A percentile compares a stretch with the other conserved stretches of the same genome.
Evolutionary conservation across 306 rosid genomes (phyloP).

Genomic region (Crotalaria pallida): DNA sequence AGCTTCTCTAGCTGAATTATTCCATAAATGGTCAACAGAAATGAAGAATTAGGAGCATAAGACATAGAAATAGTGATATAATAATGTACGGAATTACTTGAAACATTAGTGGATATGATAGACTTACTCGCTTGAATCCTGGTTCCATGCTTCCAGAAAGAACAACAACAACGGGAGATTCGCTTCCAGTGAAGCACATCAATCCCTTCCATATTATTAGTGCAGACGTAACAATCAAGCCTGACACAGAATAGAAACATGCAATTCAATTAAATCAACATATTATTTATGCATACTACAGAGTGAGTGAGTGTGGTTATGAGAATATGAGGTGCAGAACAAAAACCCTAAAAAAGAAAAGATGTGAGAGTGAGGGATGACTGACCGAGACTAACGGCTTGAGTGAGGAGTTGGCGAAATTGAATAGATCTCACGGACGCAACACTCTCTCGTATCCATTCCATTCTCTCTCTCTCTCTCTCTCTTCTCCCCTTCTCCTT

Average conservation of each 20-base stretch:
- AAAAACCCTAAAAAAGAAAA: neutral
- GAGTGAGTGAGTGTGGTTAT: too few species aligned
- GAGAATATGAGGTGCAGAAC: too few species aligned
- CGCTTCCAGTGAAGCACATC: slow-evolving; percentile 73
- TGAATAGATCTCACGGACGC: slow-evolving; percentile 77
- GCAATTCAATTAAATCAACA: neutral
- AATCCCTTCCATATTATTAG: slow-evolving; percentile 80
- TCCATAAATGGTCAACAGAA: neutral
- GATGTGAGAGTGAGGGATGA: neutral
- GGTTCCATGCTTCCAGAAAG: slow-evolving; percentile 99
- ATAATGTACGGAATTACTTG: neutral
- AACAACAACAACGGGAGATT: slow-evolving; percentile 92
- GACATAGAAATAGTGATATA: neutral
- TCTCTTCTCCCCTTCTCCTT: too few species aligned
- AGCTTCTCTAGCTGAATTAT: slow-evolving; percentile 2
- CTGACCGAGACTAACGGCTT: slow-evolving; percentile 78
- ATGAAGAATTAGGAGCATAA: neutral
- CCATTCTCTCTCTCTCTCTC: slow-evolving; percentile 34
- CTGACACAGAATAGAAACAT: slow-evolving; percentile 35
- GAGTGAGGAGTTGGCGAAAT: slow-evolving; percentile 77
- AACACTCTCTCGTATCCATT: slow-evolving; percentile 63
- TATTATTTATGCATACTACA: too few species aligned
- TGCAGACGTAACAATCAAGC: slow-evolving; percentile 80
- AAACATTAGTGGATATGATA: neutral
- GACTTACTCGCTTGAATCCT: slow-evolving; percentile 66